These are phyloP conservation scores for Nephromyces sp. DNA, from an alignment of 169 alveolate genomes.

Conservation along the genomic window DNA sequence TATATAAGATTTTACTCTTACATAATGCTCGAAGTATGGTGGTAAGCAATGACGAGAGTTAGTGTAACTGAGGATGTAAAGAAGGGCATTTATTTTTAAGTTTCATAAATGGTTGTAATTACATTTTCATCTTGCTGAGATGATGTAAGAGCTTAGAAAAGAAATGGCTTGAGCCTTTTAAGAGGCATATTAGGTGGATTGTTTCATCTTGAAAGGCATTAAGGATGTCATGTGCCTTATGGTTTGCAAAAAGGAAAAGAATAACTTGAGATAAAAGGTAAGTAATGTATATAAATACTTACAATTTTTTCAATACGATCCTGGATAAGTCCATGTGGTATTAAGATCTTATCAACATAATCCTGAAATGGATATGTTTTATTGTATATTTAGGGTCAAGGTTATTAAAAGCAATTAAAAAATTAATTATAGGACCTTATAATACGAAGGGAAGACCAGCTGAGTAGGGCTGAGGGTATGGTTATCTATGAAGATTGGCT, in stretches of 20 bases:
- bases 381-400: background rate
- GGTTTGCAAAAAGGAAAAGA: background rate
- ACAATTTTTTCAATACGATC: constrained; percentile 45
- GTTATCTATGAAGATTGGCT: background rate
- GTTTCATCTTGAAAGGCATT: constrained; percentile 31
- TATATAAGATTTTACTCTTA: constrained; percentile 46
- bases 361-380: constrained; percentile 1
- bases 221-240: constrained; percentile 45
- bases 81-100: background rate
- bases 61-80: constrained; percentile 7
- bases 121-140: constrained; percentile 39
- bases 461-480: background rate
- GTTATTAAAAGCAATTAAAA: background rate
- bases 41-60: constrained; percentile 1
- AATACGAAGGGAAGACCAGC: background rate
- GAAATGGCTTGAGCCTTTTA: constrained; percentile 58
- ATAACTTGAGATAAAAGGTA: background rate
- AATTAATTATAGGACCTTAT: background rate
- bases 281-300: background rate
- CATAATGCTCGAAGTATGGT: constrained; percentile 48
- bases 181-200: constrained; percentile 48
- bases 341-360: constrained; percentile 25
- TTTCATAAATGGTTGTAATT: background rate
- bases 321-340: constrained; percentile 36
- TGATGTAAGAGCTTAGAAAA: constrained; percentile 39